phyloP scores from a whole-genome alignment of 192 early-diverging fungal genomes.

The Podochytrium sp. region DNA sequence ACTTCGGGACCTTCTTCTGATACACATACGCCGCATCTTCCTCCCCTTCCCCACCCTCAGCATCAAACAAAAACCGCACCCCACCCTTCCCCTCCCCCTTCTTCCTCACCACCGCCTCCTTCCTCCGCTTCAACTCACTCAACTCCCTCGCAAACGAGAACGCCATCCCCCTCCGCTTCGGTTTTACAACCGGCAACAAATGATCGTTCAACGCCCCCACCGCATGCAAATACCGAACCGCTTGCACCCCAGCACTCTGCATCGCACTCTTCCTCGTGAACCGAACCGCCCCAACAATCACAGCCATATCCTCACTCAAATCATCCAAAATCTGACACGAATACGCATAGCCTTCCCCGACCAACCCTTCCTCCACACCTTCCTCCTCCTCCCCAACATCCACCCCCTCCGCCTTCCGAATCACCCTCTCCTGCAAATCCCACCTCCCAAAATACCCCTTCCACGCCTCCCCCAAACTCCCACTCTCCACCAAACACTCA shows the following conservation, averaged over 20 bases:
- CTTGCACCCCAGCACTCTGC: constrained; percentile 71
- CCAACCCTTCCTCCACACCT: no score
- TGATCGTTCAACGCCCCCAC: constrained; percentile 74
- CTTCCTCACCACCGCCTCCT: neutral
- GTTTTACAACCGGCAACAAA: constrained; percentile 54
- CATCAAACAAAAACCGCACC: constrained; percentile 1
- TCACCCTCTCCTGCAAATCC: no score
- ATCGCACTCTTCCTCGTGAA: constrained; percentile 70
- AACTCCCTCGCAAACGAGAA: constrained; percentile 7
- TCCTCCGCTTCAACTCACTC: neutral
- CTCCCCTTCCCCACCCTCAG: constrained; percentile 10
- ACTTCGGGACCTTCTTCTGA: constrained; percentile 4
- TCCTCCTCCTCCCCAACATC: no score
- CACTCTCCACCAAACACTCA: no score
- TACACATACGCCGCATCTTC: neutral
- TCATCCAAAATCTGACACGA: no score
- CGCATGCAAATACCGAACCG: constrained; percentile 69
- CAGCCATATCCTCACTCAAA: no score
- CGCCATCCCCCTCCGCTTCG: neutral
- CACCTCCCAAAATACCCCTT: neutral
- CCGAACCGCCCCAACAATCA: constrained; percentile 34
- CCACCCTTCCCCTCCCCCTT: neutral
- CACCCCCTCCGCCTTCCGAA: no score
- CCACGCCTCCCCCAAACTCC: neutral
- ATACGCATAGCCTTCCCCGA: no score